phyloP scores from a whole-genome alignment of 2,329 filamentous ascomycete genomes.

The Sporothrix curviconia region DNA sequence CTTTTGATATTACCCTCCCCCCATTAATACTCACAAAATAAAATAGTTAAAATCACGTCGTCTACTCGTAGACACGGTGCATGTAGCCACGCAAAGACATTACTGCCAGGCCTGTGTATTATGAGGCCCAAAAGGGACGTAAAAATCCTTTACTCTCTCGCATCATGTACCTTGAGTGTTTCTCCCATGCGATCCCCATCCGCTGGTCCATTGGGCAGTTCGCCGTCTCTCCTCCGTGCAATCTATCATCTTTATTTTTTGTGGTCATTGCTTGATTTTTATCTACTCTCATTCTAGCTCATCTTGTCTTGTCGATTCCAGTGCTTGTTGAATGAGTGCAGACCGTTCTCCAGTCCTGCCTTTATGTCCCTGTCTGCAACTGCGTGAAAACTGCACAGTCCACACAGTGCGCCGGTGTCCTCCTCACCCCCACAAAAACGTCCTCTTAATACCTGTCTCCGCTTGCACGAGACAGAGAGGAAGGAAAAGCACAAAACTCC shows the following conservation, averaged over 20 bases:
- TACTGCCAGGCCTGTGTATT: no score
- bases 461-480: neutral
- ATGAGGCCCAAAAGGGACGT: no score
- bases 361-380: no score
- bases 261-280: neutral
- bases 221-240: constrained; percentile 20
- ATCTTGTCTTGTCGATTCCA: neutral
- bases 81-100: neutral
- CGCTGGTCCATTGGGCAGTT: constrained; percentile 34
- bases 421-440: no score
- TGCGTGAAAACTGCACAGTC: constrained; percentile 3
- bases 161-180: no score
- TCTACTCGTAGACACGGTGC: neutral
- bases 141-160: no score
- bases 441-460: neutral
- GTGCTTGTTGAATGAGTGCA: no score
- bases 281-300: constrained; percentile 27
- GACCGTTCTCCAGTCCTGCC: no score
- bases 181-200: constrained; percentile 29
- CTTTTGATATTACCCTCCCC: constrained; percentile 5
- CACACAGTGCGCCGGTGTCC: constrained; percentile 11
- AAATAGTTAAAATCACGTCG: neutral
- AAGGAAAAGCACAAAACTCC: neutral
- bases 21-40: no score
- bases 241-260: neutral